Evolutionary conservation across 2,329 filamentous ascomycete species (phyloP).

Genomic region (Sarocladiaceae sp.): DNA sequence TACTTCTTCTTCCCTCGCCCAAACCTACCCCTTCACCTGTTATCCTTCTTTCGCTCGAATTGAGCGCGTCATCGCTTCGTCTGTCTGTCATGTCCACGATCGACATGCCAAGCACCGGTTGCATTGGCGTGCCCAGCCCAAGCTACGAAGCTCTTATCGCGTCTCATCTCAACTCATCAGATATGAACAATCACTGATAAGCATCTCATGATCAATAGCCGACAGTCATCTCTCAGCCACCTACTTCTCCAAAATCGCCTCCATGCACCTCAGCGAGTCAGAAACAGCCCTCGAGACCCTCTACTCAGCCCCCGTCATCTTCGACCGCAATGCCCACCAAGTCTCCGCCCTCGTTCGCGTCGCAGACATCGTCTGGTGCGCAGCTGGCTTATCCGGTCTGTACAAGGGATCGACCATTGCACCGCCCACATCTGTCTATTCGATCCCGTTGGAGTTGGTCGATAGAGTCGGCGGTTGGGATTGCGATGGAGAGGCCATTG

Average conservation of each 20-base stretch:
- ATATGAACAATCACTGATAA: conserved; percentile 5
- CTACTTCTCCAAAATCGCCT: conserved; percentile 62
- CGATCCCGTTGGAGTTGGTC: conserved; percentile 60
- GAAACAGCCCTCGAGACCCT: conserved; percentile 59
- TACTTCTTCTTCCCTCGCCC: neutral
- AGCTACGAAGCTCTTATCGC: no score
- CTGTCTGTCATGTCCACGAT: neutral
- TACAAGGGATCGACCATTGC: conserved; percentile 60
- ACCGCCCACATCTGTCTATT: conserved; percentile 72
- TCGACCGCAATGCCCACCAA: conserved; percentile 67
- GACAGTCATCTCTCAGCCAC: conserved; percentile 66
- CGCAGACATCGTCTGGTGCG: conserved; percentile 68
- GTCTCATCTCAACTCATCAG: neutral
- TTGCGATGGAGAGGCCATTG: conserved; percentile 65
- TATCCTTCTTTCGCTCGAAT: neutral
- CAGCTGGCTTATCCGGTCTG: conserved; percentile 65
- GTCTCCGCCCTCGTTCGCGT: conserved; percentile 66
- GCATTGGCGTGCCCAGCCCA: no score
- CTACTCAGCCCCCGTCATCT: conserved; percentile 68
- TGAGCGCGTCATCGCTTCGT: neutral
- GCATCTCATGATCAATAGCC: conserved; percentile 37
- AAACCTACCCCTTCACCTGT: neutral
- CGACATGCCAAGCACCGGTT: neutral
- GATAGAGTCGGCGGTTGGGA: conserved; percentile 72
- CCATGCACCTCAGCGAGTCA: conserved; percentile 56